These are phyloP conservation scores for Fusarium sp. DNA, from an alignment of 2,329 filamentous ascomycete genomes.

Conservation along the genomic window DNA sequence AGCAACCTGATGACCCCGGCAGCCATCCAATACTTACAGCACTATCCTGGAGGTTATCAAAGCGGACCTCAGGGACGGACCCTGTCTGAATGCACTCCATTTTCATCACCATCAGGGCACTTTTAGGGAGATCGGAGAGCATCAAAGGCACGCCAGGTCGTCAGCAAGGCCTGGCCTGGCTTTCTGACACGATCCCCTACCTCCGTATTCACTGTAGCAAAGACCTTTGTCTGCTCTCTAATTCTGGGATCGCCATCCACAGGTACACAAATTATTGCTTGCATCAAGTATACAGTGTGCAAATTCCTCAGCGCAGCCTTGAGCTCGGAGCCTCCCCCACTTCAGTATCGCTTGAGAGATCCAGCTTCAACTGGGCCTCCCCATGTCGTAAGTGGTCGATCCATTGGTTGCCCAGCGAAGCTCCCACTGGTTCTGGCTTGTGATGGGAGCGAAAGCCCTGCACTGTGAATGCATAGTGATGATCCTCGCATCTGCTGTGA, in stretches of 20 bases:
- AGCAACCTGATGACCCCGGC: constrained; percentile 15
- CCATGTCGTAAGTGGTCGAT: constrained; percentile 27
- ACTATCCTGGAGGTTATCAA: constrained; percentile 29
- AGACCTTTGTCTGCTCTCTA: background rate
- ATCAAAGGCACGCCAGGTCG: constrained; percentile 3
- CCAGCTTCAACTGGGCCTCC: constrained; percentile 16
- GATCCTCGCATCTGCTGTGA: constrained; percentile 19
- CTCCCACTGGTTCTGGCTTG: constrained; percentile 14
- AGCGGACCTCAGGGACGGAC: constrained; percentile 31
- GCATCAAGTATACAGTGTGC: constrained; percentile 43
- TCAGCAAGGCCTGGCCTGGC: constrained; percentile 7
- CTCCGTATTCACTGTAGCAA: background rate
- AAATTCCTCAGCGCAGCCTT: constrained; percentile 43
- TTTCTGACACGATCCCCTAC: background rate
- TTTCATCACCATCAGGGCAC: constrained; percentile 22
- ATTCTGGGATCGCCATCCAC: constrained; percentile 2
- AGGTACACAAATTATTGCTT: constrained; percentile 28
- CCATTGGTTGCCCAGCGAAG: constrained; percentile 21
- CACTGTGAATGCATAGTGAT: constrained; percentile 12
- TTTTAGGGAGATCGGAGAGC: constrained; percentile 21
- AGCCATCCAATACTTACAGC: constrained; percentile 14
- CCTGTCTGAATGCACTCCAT: constrained; percentile 30
- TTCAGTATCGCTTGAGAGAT: constrained; percentile 27
- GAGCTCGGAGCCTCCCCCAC: constrained; percentile 40
- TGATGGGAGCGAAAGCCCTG: constrained; percentile 1